Evolutionary conservation across 2,329 filamentous ascomycete species (phyloP).

Genomic region (Trichophyton equinum): DNA sequence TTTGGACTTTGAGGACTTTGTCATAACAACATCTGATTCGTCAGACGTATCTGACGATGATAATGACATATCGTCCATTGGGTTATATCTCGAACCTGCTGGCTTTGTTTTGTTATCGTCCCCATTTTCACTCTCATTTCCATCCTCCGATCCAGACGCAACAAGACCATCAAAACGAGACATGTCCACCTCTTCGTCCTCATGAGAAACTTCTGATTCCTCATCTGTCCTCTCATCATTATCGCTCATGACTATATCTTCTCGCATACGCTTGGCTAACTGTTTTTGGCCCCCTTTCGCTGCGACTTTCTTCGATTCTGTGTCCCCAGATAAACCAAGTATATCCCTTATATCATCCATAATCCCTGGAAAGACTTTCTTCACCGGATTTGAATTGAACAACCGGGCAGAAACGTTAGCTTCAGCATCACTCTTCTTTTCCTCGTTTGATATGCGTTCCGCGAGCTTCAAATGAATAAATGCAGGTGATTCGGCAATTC

Average conservation of each 20-base stretch:
- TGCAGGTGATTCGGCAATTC: constrained; percentile 39
- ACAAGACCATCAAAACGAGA: constrained; percentile 26
- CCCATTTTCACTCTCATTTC: constrained; percentile 4
- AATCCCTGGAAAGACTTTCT: constrained; percentile 40
- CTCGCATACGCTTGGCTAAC: not conserved
- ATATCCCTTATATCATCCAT: constrained; percentile 30
- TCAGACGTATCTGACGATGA: constrained; percentile 23
- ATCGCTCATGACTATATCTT: not conserved
- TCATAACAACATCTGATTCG: constrained; percentile 15
- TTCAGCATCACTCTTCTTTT: constrained; percentile 31
- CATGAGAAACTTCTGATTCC: not conserved
- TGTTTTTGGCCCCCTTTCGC: not conserved
- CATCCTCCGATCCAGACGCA: constrained; percentile 18
- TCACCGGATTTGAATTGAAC: constrained; percentile 48
- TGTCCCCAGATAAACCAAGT: constrained; percentile 17
- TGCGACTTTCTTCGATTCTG: constrained; percentile 6
- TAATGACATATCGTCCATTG: constrained; percentile 18
- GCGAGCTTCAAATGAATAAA: constrained; percentile 32
- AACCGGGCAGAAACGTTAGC: constrained; percentile 48
- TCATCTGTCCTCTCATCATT: not conserved
- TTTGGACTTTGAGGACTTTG: constrained; percentile 12
- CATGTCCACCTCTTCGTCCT: constrained; percentile 12
- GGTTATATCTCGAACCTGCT: constrained; percentile 10
- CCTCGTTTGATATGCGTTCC: constrained; percentile 19
- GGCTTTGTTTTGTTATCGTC: constrained; percentile 11